Evolutionary conservation across 139 green algal genomes (phyloP), one percentile per base, ranked within the genome.

Genomic region (Zygnema cylindricum): DNA sequence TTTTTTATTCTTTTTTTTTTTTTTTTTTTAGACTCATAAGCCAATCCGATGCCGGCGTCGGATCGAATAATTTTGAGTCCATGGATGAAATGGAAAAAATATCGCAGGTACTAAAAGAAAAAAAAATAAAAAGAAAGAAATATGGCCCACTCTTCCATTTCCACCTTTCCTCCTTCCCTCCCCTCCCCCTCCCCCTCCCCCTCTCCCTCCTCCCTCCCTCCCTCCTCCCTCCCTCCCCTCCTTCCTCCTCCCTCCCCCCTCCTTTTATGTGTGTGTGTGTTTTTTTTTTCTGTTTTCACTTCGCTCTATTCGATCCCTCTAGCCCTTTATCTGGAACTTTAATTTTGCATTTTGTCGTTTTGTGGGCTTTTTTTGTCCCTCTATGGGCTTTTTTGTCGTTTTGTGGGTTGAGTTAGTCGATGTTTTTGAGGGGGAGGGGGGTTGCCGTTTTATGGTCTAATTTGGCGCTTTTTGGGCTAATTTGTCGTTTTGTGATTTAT

Each of bases 61-160:
- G 71, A 79, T 11, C 7, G 71, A 16, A 3, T 79, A 3, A 79
- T 43, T 43, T 16, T 79, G 7, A 79, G 71, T 16, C 71, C 71
- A 16, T 79, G 36, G 36, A 79, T 79, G 71, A 79, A 79, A 16
- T 79, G 71, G 71, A 79, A 79, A 16, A 79, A 79, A 16, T 79
- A 79, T 16, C 11, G 71, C 3, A 79, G 71, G 71, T 79, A 3
- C 57, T 25, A 30, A 30, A 35, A n/a, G n/a, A n/a, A n/a, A n/a
- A n/a, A n/a, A n/a, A n/a, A n/a, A n/a, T n/a, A n/a, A n/a, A n/a
- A n/a, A n/a, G n/a, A n/a, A n/a, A 63, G 49, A 63, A 63, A 16
- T 63, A 7, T 63, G 7, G 7, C 49, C 49, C 49, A 25, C 49
- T 63, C 16, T 25, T 16, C 49, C 49, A 63, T 63, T 16, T 16